phyloP scores from a whole-genome alignment of 768 basidiomycete genomes.

The Russula dissimulans region DNA sequence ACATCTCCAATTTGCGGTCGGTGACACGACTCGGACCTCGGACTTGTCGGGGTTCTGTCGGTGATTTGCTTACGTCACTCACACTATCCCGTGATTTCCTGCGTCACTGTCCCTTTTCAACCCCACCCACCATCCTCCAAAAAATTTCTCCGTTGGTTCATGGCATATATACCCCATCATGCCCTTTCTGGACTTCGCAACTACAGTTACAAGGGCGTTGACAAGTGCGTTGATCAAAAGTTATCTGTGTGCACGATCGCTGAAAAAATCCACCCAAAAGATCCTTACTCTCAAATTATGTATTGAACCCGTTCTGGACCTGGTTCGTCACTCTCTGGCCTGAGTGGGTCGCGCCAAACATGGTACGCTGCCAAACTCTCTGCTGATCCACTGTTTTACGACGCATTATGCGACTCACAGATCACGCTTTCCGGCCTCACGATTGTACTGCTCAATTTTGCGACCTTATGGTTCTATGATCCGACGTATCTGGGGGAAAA shows the following conservation, averaged over 20 bases:
- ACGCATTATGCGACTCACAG: slow-evolving; percentile 31
- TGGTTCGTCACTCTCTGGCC: slow-evolving; percentile 90
- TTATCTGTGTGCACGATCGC: not conserved
- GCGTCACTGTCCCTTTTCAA: too few species aligned
- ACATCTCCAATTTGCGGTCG: too few species aligned
- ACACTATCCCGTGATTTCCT: too few species aligned
- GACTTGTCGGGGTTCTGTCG: too few species aligned
- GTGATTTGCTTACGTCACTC: too few species aligned
- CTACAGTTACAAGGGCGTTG: slow-evolving; percentile 74
- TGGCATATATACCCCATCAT: slow-evolving; percentile 56
- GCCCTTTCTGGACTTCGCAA: slow-evolving; percentile 68
- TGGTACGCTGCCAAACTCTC: slow-evolving; percentile 37
- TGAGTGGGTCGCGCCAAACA: slow-evolving; percentile 76
- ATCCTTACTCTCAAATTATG: slow-evolving; percentile 64
- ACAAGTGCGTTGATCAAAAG: slow-evolving; percentile 47
- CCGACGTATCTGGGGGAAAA: slow-evolving; percentile 63
- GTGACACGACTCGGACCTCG: too few species aligned
- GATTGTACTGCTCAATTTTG: slow-evolving; percentile 78
- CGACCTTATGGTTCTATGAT: slow-evolving; percentile 77
- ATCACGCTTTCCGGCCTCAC: slow-evolving; percentile 81
- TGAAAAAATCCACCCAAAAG: slow-evolving; percentile 28
- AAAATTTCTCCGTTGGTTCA: slow-evolving; percentile 19
- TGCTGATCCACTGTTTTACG: too few species aligned
- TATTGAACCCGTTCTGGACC: slow-evolving; percentile 82
- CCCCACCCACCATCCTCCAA: not conserved